Evolutionary conservation across 176 grass and related monocot genomes (phyloP).

Genomic region (Oryza punctata): DNA sequence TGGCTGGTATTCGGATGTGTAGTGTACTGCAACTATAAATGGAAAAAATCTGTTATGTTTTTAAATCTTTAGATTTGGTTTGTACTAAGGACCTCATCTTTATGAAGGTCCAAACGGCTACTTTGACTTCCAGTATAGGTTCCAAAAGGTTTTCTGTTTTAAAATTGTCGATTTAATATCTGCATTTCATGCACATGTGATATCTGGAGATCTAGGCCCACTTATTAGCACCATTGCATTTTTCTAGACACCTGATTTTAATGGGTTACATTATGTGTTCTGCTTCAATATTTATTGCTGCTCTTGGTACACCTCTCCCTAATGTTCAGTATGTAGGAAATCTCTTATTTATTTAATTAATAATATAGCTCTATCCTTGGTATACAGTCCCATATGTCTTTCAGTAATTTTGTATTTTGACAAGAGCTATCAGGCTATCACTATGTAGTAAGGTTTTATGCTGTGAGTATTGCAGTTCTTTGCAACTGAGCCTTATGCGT

Average conservation of each 20-base stretch:
- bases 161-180: neutral
- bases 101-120: neutral
- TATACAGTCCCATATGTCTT: neutral
- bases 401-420: neutral
- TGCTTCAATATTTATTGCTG: neutral
- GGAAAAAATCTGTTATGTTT: neutral
- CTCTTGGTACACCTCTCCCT: neutral
- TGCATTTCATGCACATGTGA: neutral
- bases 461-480: constrained; percentile 41
- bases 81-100: neutral
- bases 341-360: neutral
- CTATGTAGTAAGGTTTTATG: neutral
- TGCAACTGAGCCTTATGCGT: constrained; percentile 54
- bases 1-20: neutral
- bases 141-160: neutral
- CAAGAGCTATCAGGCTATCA: neutral
- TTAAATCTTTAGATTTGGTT: neutral
- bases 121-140: neutral
- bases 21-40: neutral
- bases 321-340: neutral
- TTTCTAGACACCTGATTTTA: neutral
- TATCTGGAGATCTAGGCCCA: neutral
- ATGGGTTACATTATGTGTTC: constrained; percentile 15
- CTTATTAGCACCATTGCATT: neutral
- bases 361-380: neutral